These are phyloP conservation scores for Spiromastix sp. DNA, from an alignment of 2,329 filamentous ascomycete genomes.

Conservation along the genomic window DNA sequence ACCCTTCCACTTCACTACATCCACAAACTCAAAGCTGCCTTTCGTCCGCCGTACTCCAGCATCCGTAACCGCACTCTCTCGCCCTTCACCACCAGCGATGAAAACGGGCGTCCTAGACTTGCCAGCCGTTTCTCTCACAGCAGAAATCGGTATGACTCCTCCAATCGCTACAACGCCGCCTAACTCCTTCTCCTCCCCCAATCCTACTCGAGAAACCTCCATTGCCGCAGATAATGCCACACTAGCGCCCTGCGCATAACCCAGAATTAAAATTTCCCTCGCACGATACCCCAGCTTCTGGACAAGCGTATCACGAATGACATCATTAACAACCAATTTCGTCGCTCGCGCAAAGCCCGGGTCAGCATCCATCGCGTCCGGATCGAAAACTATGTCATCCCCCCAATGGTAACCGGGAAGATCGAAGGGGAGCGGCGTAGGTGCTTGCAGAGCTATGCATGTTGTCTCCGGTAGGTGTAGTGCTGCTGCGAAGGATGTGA, in stretches of 20 bases:
- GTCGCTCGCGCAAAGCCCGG: slow-evolving; percentile 48
- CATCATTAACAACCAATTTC: slow-evolving; percentile 36
- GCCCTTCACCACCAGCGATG: slow-evolving; percentile 30
- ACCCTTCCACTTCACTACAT: slow-evolving; percentile 59
- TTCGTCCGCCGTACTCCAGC: slow-evolving; percentile 55
- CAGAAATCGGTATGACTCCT: slow-evolving; percentile 29
- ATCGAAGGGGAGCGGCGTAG: slow-evolving; percentile 56
- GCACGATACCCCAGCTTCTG: slow-evolving; percentile 48
- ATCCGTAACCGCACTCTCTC: slow-evolving; percentile 44
- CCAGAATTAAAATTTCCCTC: slow-evolving; percentile 53
- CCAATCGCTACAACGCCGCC: slow-evolving; percentile 35
- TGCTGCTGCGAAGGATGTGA: slow-evolving; percentile 57
- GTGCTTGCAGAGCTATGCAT: slow-evolving; percentile 63
- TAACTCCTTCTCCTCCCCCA: slow-evolving; percentile 16
- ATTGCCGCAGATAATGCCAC: slow-evolving; percentile 48
- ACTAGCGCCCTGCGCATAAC: slow-evolving; percentile 58
- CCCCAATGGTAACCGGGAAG: slow-evolving; percentile 62
- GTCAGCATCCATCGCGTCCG: slow-evolving; percentile 49
- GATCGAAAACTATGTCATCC: slow-evolving; percentile 51
- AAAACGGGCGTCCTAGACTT: slow-evolving; percentile 34
- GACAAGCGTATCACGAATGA: slow-evolving; percentile 45
- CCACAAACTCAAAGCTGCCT: slow-evolving; percentile 55
- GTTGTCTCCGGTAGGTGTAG: slow-evolving; percentile 67
- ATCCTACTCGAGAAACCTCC: slow-evolving; percentile 21
- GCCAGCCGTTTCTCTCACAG: slow-evolving; percentile 14